A percentile compares a stretch with the other conserved stretches of the same genome.
These are phyloP conservation scores for Ophiostoma pallidulum DNA, from an alignment of 2,329 filamentous ascomycete species.

Conservation along the genomic window DNA sequence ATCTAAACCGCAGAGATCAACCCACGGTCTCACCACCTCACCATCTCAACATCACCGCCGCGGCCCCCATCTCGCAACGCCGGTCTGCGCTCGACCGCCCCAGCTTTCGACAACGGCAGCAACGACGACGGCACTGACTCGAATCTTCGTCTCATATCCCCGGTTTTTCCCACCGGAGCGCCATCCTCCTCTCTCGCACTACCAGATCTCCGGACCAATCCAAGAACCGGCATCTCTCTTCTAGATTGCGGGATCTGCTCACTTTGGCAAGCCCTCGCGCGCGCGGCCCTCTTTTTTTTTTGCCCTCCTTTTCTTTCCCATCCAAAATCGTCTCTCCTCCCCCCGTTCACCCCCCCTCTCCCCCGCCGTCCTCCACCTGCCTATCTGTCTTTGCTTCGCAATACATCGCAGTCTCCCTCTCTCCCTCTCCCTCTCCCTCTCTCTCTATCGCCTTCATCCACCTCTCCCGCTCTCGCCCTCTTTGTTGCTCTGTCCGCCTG, in stretches of 20 bases:
- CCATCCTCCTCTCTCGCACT: background rate
- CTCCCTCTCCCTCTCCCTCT: background rate
- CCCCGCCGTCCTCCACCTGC: constrained; percentile 3
- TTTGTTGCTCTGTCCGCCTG: background rate
- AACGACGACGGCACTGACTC: constrained; percentile 4
- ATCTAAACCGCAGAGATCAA: no score
- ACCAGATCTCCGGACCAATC: constrained; percentile 9
- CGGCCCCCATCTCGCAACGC: no score
- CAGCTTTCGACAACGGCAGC: no score
- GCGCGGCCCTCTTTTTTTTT: background rate
- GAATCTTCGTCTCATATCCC: background rate
- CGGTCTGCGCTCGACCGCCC: no score
- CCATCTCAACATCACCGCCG: no score
- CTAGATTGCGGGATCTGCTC: constrained; percentile 9
- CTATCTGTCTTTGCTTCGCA: constrained; percentile 7
- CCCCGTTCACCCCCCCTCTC: constrained; percentile 1
- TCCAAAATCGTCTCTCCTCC: constrained; percentile 3
- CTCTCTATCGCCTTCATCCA: constrained; percentile 4
- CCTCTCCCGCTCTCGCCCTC: background rate
- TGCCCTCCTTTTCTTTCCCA: background rate
- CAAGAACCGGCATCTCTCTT: constrained; percentile 10
- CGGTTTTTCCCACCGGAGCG: constrained; percentile 9
- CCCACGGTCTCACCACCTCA: no score
- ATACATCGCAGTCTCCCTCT: constrained; percentile 13
- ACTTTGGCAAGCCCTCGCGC: constrained; percentile 2